A percentile compares a stretch with the other conserved stretches of the same genome.
Evolutionary conservation across 768 basidiomycete genomes (phyloP).

Genomic region (Coprinellus aureogranulatus): DNA sequence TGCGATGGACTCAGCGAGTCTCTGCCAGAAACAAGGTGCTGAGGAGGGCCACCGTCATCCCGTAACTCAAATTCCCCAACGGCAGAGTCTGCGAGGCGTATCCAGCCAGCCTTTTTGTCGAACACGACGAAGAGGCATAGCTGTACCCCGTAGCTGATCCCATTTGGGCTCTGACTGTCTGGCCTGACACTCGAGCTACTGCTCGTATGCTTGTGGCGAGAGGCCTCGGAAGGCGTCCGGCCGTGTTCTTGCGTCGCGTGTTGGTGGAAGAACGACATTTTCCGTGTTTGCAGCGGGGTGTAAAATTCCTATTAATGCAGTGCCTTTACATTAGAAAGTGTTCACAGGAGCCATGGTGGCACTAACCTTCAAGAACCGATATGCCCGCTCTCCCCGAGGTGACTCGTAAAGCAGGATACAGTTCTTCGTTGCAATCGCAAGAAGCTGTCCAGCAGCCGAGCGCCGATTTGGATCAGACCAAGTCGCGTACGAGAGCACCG

Average conservation of each 20-base stretch:
- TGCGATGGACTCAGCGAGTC: slow-evolving; percentile 4
- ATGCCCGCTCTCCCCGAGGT: slow-evolving; percentile 78
- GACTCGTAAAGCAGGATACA: slow-evolving; percentile 78
- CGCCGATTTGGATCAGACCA: slow-evolving; percentile 58
- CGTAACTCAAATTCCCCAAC: slow-evolving; percentile 75
- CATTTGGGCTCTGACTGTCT: slow-evolving; percentile 25
- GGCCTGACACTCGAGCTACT: slow-evolving; percentile 38
- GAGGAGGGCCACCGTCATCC: slow-evolving; percentile 34
- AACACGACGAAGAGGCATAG: slow-evolving; percentile 80
- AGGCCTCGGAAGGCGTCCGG: slow-evolving; percentile 42
- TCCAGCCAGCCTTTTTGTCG: slow-evolving; percentile 85
- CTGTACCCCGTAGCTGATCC: slow-evolving; percentile 58
- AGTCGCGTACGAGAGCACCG: slow-evolving; percentile 65
- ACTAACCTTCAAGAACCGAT: slow-evolving; percentile 74
- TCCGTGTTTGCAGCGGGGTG: slow-evolving; percentile 65
- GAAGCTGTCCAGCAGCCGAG: slow-evolving; percentile 47
- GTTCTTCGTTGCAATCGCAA: slow-evolving; percentile 74
- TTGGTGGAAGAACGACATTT: slow-evolving; percentile 69
- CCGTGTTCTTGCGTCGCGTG: slow-evolving; percentile 47
- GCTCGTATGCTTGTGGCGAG: slow-evolving; percentile 41
- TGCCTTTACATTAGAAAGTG: too few species aligned
- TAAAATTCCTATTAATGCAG: slow-evolving; percentile 90
- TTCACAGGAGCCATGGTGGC: too few species aligned
- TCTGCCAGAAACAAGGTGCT: slow-evolving; percentile 8
- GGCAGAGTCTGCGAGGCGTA: slow-evolving; percentile 75